Evolutionary conservation across 2,329 filamentous ascomycete species (phyloP).

Genomic region (Xylaria sp.): DNA sequence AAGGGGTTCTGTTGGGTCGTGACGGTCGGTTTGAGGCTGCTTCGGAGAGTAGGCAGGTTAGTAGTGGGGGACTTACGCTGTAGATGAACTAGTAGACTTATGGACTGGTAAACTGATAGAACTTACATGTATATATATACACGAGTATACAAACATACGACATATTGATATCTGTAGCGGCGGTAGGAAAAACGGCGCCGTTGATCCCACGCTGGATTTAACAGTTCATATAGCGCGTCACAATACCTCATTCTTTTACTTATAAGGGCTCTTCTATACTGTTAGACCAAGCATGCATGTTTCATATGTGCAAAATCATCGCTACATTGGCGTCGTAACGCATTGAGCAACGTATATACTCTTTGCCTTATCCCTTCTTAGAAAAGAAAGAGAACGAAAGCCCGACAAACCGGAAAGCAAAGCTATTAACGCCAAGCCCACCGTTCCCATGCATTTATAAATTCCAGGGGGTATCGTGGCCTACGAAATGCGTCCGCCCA

Average conservation of each 20-base stretch:
- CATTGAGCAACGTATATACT: background rate
- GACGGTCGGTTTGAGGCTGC: conserved; percentile 82
- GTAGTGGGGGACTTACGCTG: conserved; percentile 71
- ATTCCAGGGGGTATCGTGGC: conserved; percentile 33
- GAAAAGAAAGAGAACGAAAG: background rate
- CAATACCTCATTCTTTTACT: too few relatives aligned
- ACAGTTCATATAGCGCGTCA: too few relatives aligned
- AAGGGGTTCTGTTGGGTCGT: conserved; percentile 70
- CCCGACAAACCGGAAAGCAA: conserved; percentile 22
- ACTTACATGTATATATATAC: background rate
- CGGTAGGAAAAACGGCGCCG: too few relatives aligned
- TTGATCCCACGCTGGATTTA: too few relatives aligned
- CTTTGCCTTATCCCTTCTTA: background rate
- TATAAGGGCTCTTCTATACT: too few relatives aligned
- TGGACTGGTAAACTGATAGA: background rate
- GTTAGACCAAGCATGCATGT: too few relatives aligned
- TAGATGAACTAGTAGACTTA: conserved; percentile 38
- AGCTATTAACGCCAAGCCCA: conserved; percentile 31
- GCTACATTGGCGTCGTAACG: background rate
- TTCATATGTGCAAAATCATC: conserved; percentile 21
- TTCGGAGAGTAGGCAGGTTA: conserved; percentile 77
- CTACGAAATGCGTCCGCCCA: conserved; percentile 4
- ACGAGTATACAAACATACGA: too few relatives aligned
- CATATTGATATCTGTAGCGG: too few relatives aligned
- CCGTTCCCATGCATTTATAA: conserved; percentile 25